These are phyloP conservation scores for Rhynchospora breviuscula DNA, from an alignment of 176 grass and related monocot genomes.

Conservation along the genomic window DNA sequence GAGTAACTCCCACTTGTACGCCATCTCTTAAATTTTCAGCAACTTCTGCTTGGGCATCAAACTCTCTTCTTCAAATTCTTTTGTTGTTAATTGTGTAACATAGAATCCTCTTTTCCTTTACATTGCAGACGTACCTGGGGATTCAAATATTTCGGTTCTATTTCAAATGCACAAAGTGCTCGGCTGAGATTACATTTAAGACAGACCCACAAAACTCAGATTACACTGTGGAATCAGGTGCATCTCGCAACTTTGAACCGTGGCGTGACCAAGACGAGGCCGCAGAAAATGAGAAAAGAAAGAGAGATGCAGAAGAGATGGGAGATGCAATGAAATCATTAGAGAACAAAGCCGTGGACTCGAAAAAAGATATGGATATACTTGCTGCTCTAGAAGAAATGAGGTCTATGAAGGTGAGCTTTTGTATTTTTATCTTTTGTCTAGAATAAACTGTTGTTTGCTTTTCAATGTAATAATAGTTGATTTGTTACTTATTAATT, in stretches of 20 bases:
- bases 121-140: constrained; percentile 38
- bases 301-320: constrained; percentile 45
- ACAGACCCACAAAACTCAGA: constrained; percentile 52
- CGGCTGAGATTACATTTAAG: constrained; percentile 43
- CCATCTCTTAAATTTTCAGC: too few species aligned
- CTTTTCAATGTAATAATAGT: background rate
- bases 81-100: too few species aligned
- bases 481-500: background rate
- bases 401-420: constrained; percentile 50
- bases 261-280: constrained; percentile 38
- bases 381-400: constrained; percentile 53
- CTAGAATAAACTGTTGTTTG: background rate
- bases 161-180: constrained; percentile 46
- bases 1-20: too few species aligned
- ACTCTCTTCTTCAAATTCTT: too few species aligned
- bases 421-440: background rate
- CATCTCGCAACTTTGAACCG: constrained; percentile 43
- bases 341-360: constrained; percentile 42
- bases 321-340: constrained; percentile 56
- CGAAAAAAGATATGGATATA: constrained; percentile 49
- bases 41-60: too few species aligned
- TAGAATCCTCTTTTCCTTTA: too few species aligned
- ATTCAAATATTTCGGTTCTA: constrained; percentile 50
- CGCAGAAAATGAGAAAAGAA: constrained; percentile 32
- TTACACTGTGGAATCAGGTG: constrained; percentile 46